phyloP scores from a whole-genome alignment of 2,329 filamentous ascomycete species.

The Phaeoacremonium minimum region DNA sequence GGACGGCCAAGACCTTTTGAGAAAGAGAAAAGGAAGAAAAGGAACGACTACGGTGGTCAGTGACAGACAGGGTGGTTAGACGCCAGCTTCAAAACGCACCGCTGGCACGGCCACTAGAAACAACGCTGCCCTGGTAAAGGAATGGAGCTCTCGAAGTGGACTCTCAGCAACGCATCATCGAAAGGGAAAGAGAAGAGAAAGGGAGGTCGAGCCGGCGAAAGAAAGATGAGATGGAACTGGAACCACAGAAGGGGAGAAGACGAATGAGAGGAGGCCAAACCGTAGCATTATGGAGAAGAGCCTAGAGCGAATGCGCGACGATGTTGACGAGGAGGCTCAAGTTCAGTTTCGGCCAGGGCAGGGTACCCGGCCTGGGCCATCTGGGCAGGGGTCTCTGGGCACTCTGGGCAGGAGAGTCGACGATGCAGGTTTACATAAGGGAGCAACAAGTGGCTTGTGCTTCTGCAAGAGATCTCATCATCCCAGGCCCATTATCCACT shows the following conservation, averaged over 20 bases:
- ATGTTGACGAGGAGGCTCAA: background rate
- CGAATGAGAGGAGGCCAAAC: too few relatives aligned
- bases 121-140: background rate
- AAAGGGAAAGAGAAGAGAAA: too few relatives aligned
- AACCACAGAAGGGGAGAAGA: background rate
- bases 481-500: too few relatives aligned
- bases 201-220: background rate
- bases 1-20: too few relatives aligned
- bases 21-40: too few relatives aligned
- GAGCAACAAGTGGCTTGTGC: too few relatives aligned
- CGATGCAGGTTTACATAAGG: too few relatives aligned
- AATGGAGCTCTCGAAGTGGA: background rate
- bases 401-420: too few relatives aligned
- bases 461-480: background rate
- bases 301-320: background rate
- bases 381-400: too few relatives aligned
- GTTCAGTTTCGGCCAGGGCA: background rate
- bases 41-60: background rate
- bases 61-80: background rate
- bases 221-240: slow-evolving; percentile 4
- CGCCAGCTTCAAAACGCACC: background rate
- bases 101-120: background rate
- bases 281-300: background rate
- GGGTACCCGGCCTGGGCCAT: too few relatives aligned
- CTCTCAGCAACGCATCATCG: too few relatives aligned